Conservation (phyloP, 73 alveolate species). For the Symbiodinium pilosum region DNA sequence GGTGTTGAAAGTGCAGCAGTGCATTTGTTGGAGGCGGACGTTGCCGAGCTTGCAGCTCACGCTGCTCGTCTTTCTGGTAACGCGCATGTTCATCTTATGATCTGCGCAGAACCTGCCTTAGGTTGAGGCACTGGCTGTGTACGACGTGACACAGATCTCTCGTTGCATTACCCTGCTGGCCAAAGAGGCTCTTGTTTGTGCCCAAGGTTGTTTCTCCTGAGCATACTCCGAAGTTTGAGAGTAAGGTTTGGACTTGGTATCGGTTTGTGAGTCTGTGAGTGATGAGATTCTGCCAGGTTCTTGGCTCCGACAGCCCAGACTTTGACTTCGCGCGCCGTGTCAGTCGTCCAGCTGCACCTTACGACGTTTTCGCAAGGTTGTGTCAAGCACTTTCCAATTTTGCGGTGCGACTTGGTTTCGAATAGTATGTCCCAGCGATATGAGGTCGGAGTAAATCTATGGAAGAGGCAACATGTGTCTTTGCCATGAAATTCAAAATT, state of each 20-base stretch:
- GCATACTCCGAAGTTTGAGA: too few relatives aligned
- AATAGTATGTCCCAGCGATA: too few relatives aligned
- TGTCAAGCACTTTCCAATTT: too few relatives aligned
- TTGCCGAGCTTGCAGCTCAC: not conserved
- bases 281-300: not conserved
- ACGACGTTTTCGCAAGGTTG: not conserved
- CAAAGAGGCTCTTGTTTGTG: not conserved
- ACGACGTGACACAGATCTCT: not conserved
- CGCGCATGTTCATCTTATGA: too few relatives aligned
- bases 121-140: not conserved
- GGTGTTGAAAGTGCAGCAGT: not conserved
- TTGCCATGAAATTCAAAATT: too few relatives aligned
- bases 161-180: not conserved
- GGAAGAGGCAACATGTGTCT: too few relatives aligned
- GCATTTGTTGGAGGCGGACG: not conserved
- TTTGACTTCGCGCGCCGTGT: constrained; percentile 13
- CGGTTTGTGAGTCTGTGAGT: too few relatives aligned
- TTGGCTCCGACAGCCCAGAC: not conserved
- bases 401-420: too few relatives aligned
- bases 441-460: too few relatives aligned
- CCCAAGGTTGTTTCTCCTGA: too few relatives aligned
- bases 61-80: too few relatives aligned
- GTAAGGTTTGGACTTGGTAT: too few relatives aligned
- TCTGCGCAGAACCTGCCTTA: not conserved
- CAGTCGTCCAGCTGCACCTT: not conserved